These are phyloP conservation scores for Lathyrus aphaca DNA, from an alignment of 306 rosid species.

Conservation along the genomic window DNA sequence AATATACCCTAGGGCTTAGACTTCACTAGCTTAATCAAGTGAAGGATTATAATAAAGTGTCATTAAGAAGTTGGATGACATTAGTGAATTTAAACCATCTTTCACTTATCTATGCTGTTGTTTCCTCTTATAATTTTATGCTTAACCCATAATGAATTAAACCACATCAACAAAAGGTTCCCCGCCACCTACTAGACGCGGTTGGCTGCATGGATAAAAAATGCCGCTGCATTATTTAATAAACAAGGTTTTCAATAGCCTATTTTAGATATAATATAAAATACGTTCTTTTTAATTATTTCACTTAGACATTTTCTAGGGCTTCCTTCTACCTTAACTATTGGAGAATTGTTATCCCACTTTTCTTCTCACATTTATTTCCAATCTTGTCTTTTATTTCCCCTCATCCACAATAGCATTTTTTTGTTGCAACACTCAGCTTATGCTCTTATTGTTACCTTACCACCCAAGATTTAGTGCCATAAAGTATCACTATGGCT, in stretches of 20 bases:
- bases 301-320: background rate
- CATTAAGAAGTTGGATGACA: slow-evolving; percentile 24
- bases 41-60: slow-evolving; percentile 19
- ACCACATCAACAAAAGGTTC: background rate
- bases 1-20: background rate
- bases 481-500: background rate
- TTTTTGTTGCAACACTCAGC: background rate
- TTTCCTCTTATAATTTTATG: slow-evolving; percentile 24
- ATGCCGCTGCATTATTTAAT: background rate
- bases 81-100: slow-evolving; percentile 22
- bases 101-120: slow-evolving; percentile 16
- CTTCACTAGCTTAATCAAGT: slow-evolving; percentile 15
- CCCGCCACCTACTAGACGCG: background rate
- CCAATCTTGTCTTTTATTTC: slow-evolving; percentile 3
- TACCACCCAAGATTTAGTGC: slow-evolving; percentile 6
- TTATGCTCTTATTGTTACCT: slow-evolving; percentile 5
- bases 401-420: background rate
- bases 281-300: slow-evolving; percentile 18
- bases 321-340: background rate
- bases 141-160: slow-evolving; percentile 6
- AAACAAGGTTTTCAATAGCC: slow-evolving; percentile 1
- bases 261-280: background rate
- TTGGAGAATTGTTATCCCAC: background rate
- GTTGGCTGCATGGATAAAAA: slow-evolving; percentile 5
- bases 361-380: slow-evolving; percentile 2